Conservation (phyloP, 2,329 filamentous ascomycete species). For the Verticillium isaacii region DNA sequence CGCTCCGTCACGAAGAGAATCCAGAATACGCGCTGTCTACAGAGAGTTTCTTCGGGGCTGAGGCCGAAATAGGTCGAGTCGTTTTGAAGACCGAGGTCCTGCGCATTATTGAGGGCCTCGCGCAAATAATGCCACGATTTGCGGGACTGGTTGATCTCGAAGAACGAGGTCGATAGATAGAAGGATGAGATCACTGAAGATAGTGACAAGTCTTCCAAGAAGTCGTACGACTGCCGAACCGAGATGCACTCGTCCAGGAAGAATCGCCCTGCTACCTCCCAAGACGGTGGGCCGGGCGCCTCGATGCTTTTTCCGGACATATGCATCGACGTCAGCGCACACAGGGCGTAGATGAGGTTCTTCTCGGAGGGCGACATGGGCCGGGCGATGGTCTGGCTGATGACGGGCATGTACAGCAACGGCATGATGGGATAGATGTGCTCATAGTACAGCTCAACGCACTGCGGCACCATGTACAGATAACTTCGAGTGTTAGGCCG, state of each 20-base stretch:
- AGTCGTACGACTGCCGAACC: constrained; percentile 51
- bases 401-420: constrained; percentile 51
- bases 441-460: constrained; percentile 57
- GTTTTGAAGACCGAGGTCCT: constrained; percentile 54
- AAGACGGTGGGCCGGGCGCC: constrained; percentile 31
- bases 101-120: constrained; percentile 56
- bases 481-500: constrained; percentile 34
- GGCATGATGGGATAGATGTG: constrained; percentile 63
- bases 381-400: constrained; percentile 43
- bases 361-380: constrained; percentile 31
- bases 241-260: constrained; percentile 55
- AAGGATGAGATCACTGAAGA: constrained; percentile 58
- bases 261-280: constrained; percentile 47
- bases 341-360: constrained; percentile 51
- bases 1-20: constrained; percentile 58
- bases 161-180: constrained; percentile 56
- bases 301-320: constrained; percentile 39
- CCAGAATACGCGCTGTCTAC: constrained; percentile 56
- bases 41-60: constrained; percentile 45
- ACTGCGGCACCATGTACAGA: constrained; percentile 45
- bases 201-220: constrained; percentile 49
- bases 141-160: constrained; percentile 56
- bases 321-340: constrained; percentile 47
- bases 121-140: constrained; percentile 59
- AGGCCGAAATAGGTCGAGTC: constrained; percentile 47